Evolutionary conservation across 2,329 filamentous ascomycete species (phyloP).

Genomic region (Dothideomycetes sp.): DNA sequence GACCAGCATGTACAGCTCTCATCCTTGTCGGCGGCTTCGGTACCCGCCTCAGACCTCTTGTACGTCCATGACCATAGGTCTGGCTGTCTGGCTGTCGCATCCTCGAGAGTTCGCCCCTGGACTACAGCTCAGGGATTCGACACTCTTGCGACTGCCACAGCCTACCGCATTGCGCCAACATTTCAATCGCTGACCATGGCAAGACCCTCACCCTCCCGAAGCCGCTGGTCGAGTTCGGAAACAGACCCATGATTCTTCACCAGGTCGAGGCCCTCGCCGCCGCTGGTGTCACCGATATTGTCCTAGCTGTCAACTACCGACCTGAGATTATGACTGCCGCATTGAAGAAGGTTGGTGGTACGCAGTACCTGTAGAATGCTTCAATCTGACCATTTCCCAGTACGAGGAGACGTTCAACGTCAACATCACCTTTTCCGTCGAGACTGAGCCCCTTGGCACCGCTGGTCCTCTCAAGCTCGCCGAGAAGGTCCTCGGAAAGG

Average conservation of each 20-base stretch:
- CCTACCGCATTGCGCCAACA: neutral
- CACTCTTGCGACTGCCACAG: too few relatives aligned
- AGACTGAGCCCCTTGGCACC: slow-evolving; percentile 88
- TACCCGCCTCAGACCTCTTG: slow-evolving; percentile 91
- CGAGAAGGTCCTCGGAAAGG: slow-evolving; percentile 83
- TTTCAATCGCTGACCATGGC: slow-evolving; percentile 1
- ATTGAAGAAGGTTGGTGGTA: slow-evolving; percentile 60
- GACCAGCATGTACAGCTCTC: slow-evolving; percentile 52
- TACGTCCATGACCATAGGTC: too few relatives aligned
- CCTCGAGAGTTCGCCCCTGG: too few relatives aligned
- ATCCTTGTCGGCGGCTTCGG: slow-evolving; percentile 99
- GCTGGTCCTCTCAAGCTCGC: slow-evolving; percentile 92
- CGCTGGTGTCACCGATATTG: slow-evolving; percentile 92
- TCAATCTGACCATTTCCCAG: slow-evolving; percentile 30
- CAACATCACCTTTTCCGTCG: slow-evolving; percentile 94
- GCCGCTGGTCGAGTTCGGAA: slow-evolving; percentile 94
- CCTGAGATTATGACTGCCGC: slow-evolving; percentile 96
- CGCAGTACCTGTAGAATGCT: neutral
- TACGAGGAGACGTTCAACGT: slow-evolving; percentile 89
- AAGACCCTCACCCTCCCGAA: slow-evolving; percentile 95
- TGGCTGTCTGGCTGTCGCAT: too few relatives aligned
- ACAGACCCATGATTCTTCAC: slow-evolving; percentile 98
- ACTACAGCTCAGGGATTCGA: too few relatives aligned
- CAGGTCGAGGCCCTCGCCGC: slow-evolving; percentile 91
- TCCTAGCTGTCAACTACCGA: slow-evolving; percentile 96